A percentile compares a stretch with the other conserved stretches of the same genome.
These are phyloP conservation scores for Sedum album DNA, from an alignment of 164 flowering plant genomes.

Conservation along the genomic window DNA sequence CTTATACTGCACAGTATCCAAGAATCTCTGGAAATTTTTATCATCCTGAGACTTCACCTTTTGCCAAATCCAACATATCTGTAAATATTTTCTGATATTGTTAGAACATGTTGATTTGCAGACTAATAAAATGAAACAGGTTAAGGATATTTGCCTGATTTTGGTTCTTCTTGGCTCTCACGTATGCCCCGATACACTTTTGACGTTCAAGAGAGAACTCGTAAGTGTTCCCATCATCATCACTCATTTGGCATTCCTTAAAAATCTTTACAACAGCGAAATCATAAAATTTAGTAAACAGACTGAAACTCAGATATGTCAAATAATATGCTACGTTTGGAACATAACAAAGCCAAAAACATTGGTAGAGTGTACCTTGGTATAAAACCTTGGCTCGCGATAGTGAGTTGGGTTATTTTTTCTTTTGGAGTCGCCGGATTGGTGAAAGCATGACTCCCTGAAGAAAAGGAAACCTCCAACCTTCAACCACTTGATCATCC, in stretches of 20 bases:
- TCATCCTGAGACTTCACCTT: conserved; percentile 67
- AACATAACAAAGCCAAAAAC: conserved; percentile 9
- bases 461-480: conserved; percentile 88
- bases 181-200: conserved; percentile 93
- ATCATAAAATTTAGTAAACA: too few species aligned
- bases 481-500: conserved; percentile 23
- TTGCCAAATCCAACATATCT: conserved; percentile 97
- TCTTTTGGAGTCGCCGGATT: conserved; percentile 78
- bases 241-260: conserved; percentile 53
- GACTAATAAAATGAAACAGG: neutral
- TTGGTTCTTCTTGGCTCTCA: conserved; percentile 17
- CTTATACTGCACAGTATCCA: conserved; percentile 86
- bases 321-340: neutral
- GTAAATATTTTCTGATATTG: conserved; percentile 13
- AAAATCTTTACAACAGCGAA: conserved; percentile 34
- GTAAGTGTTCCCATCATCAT: conserved; percentile 35
- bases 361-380: conserved; percentile 51
- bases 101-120: neutral
- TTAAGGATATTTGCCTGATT: conserved; percentile 52
- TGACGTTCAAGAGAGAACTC: conserved; percentile 44
- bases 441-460: conserved; percentile 94
- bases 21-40: conserved; percentile 75
- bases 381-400: conserved; percentile 84
- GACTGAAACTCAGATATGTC: neutral
- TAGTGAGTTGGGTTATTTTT: conserved; percentile 83